A percentile compares a stretch with the other conserved stretches of the same genome.
Evolutionary conservation across 2,329 filamentous ascomycete species (phyloP).

Genomic region (Acephala macrosclerotiorum): DNA sequence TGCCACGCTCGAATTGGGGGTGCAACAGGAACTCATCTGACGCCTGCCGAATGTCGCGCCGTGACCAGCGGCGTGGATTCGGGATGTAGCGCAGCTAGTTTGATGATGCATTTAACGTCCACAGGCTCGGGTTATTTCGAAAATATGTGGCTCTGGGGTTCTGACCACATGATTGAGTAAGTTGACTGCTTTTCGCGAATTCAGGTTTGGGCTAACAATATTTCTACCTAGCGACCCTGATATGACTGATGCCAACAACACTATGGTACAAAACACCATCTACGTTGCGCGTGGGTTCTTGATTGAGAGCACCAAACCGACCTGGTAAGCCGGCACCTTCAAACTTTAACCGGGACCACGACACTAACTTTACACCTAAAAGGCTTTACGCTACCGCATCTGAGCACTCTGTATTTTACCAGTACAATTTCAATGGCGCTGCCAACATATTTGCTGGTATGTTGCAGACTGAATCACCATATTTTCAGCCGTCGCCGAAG

Average conservation of each 20-base stretch:
- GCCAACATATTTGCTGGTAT: constrained; percentile 67
- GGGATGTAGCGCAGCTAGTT: constrained; percentile 24
- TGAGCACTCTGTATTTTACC: constrained; percentile 69
- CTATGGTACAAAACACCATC: constrained; percentile 70
- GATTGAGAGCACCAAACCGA: constrained; percentile 16
- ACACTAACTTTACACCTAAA: not conserved
- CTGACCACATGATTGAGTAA: constrained; percentile 27
- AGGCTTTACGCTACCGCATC: constrained; percentile 65
- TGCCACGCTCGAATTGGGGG: constrained; percentile 49
- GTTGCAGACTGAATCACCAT: constrained; percentile 74
- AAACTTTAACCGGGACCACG: not conserved
- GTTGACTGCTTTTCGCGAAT: constrained; percentile 9
- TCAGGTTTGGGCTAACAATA: constrained; percentile 3
- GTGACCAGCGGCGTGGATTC: constrained; percentile 33
- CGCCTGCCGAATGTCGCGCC: constrained; percentile 42
- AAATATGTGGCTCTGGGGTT: constrained; percentile 28
- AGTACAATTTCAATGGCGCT: constrained; percentile 70
- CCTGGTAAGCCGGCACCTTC: not conserved
- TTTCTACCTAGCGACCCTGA: constrained; percentile 14
- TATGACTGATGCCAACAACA: not conserved
- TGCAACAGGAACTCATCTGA: constrained; percentile 44
- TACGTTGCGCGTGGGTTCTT: constrained; percentile 61
- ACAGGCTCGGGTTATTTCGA: constrained; percentile 28
- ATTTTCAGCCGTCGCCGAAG: constrained; percentile 63
- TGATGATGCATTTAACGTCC: constrained; percentile 30